A percentile compares a stretch with the other conserved stretches of the same genome.
phyloP scores from a whole-genome alignment of 1,139 yeast genomes.

The Geotrichum aggregatum region DNA sequence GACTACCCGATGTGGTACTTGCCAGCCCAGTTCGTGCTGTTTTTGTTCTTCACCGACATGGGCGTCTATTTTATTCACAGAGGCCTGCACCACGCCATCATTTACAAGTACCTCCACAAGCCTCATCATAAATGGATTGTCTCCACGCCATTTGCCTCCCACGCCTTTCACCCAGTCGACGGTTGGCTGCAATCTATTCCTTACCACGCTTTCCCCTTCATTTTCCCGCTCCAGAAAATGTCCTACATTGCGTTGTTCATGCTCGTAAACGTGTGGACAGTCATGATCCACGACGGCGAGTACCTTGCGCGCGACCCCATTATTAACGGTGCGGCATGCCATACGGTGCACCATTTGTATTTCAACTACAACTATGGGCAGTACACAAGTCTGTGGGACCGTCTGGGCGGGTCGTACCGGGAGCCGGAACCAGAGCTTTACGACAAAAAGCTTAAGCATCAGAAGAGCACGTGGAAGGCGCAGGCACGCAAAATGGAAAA shows the following conservation, averaged over 20 bases:
- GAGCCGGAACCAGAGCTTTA: constrained; percentile 85
- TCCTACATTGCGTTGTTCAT: constrained; percentile 77
- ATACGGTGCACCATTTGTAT: constrained; percentile 91
- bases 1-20: constrained; percentile 66
- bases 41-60: constrained; percentile 88
- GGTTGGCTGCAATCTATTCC: constrained; percentile 92
- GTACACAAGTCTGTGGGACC: constrained; percentile 96
- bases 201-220: constrained; percentile 82
- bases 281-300: constrained; percentile 97
- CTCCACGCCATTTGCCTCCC: constrained; percentile 96
- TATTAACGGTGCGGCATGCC: constrained; percentile 97
- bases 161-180: constrained; percentile 98
- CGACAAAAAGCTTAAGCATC: constrained; percentile 57
- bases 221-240: constrained; percentile 88
- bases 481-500: constrained; percentile 76
- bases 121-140: constrained; percentile 99
- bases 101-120: constrained; percentile 83
- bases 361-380: constrained; percentile 98
- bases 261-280: constrained; percentile 95
- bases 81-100: constrained; percentile 83
- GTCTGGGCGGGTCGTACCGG: constrained; percentile 89
- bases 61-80: constrained; percentile 89
- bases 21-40: constrained; percentile 62
- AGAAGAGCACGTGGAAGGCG: constrained; percentile 61
- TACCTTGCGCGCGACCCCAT: constrained; percentile 89